Evolutionary conservation across 495 filamentous ascomycete species (phyloP).

Genomic region (Aspergillus indologenus): DNA sequence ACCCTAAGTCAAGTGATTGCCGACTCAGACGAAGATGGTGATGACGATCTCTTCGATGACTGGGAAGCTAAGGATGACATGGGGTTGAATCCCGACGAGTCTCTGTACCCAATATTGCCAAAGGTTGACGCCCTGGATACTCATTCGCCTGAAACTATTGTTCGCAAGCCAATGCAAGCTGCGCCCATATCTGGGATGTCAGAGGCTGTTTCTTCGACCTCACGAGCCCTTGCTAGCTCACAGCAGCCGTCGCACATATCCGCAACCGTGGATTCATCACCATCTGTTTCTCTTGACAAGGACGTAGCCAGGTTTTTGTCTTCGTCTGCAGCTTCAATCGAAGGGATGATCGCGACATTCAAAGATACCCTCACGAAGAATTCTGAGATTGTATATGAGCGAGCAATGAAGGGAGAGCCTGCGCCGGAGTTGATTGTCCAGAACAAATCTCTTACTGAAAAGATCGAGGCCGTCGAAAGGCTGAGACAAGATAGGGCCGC

Average conservation of each 20-base stretch:
- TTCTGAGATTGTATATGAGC: conserved; percentile 37
- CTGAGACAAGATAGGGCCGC: conserved; percentile 29
- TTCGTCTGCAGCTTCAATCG: conserved; percentile 23
- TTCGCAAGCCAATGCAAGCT: neutral
- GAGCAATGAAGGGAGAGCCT: conserved; percentile 40
- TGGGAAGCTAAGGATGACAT: conserved; percentile 17
- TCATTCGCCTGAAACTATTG: neutral
- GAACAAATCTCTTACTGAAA: conserved; percentile 33
- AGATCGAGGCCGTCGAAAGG: conserved; percentile 34
- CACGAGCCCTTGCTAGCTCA: conserved; percentile 3
- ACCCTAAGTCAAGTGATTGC: conserved; percentile 29
- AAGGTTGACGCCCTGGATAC: conserved; percentile 11
- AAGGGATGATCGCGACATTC: conserved; percentile 21
- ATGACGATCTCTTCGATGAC: conserved; percentile 26
- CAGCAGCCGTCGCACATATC: conserved; percentile 17
- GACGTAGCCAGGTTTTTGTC: conserved; percentile 32
- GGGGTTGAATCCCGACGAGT: conserved; percentile 20
- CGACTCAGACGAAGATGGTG: conserved; percentile 46
- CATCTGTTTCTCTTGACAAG: conserved; percentile 15
- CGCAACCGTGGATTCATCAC: conserved; percentile 21
- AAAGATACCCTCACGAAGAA: conserved; percentile 34
- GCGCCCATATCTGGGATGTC: conserved; percentile 7
- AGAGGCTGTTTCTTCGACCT: conserved; percentile 5
- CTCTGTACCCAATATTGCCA: conserved; percentile 34
- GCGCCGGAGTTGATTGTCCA: conserved; percentile 37